These are phyloP conservation scores for Raphanus hybrid DNA, from an alignment of 441 rosid species.

Conservation along the genomic window DNA sequence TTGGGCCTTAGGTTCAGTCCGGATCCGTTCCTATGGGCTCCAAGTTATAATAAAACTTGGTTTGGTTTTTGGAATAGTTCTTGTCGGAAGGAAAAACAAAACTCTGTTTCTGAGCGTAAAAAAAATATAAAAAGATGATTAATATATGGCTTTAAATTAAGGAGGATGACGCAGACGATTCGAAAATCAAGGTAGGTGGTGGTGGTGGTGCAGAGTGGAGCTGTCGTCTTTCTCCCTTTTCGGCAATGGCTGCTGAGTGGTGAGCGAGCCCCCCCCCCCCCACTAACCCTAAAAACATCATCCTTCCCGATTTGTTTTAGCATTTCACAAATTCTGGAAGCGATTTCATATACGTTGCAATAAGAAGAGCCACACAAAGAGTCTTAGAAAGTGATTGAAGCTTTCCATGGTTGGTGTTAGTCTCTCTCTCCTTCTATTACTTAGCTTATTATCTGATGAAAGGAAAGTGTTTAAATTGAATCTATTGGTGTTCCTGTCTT, in stretches of 20 bases:
- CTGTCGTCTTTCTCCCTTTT: background rate
- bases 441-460: too few species aligned
- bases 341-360: constrained; percentile 7
- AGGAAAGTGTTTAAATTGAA: too few species aligned
- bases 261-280: background rate
- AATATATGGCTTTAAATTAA: constrained; percentile 13
- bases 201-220: constrained; percentile 31
- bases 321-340: background rate
- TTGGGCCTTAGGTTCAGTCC: background rate
- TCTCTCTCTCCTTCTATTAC: background rate
- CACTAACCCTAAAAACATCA: constrained; percentile 22
- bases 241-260: constrained; percentile 30
- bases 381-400: too few species aligned
- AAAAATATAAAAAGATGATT: background rate
- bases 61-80: background rate
- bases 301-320: background rate
- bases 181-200: constrained; percentile 27
- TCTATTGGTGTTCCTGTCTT: constrained; percentile 11
- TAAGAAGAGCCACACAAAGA: constrained; percentile 30
- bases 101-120: background rate
- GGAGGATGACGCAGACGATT: constrained; percentile 31
- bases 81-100: constrained; percentile 4
- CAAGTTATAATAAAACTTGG: background rate
- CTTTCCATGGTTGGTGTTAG: constrained; percentile 22
- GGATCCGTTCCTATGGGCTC: background rate